Evolutionary conservation across 345 rosid species (phyloP).

Genomic region (Linum lewisii): DNA sequence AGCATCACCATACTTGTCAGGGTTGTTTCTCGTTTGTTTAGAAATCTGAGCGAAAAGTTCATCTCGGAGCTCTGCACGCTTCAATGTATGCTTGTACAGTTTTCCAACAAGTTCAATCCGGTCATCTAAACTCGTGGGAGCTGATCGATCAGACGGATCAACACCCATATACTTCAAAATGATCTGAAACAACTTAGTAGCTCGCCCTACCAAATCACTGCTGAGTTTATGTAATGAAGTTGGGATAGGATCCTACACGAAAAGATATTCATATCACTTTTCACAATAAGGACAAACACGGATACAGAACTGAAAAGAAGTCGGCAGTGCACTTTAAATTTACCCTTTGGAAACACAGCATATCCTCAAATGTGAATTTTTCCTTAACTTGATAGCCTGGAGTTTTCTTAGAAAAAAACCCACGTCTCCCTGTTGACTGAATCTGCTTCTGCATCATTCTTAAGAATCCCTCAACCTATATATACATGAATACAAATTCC

Average conservation of each 20-base stretch:
- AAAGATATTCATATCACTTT: slow-evolving; percentile 13
- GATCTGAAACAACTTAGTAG: slow-evolving; percentile 73
- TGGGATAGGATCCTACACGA: slow-evolving; percentile 80
- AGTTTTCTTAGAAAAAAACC: slow-evolving; percentile 78
- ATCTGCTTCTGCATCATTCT: slow-evolving; percentile 94
- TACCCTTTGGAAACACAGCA: slow-evolving; percentile 97
- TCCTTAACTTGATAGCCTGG: slow-evolving; percentile 61
- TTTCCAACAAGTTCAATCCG: slow-evolving; percentile 79
- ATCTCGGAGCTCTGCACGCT: slow-evolving; percentile 89
- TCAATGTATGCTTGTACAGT: slow-evolving; percentile 76
- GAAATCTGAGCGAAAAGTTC: slow-evolving; percentile 95
- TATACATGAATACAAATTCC: slow-evolving; percentile 7
- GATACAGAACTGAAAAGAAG: neutral
- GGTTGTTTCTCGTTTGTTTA: slow-evolving; percentile 90
- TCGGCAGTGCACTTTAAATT: neutral
- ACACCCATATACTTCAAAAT: slow-evolving; percentile 87
- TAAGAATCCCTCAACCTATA: slow-evolving; percentile 76
- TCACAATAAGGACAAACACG: neutral
- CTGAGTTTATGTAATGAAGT: slow-evolving; percentile 84
- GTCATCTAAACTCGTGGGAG: slow-evolving; percentile 71
- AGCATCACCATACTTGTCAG: slow-evolving; percentile 48
- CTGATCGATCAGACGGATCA: slow-evolving; percentile 74
- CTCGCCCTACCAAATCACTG: slow-evolving; percentile 71
- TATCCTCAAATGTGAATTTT: slow-evolving; percentile 87
- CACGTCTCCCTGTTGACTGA: slow-evolving; percentile 80